Evolutionary conservation across 2,329 filamentous ascomycete species (phyloP).

Genomic region (Colletotrichum falcatum): DNA sequence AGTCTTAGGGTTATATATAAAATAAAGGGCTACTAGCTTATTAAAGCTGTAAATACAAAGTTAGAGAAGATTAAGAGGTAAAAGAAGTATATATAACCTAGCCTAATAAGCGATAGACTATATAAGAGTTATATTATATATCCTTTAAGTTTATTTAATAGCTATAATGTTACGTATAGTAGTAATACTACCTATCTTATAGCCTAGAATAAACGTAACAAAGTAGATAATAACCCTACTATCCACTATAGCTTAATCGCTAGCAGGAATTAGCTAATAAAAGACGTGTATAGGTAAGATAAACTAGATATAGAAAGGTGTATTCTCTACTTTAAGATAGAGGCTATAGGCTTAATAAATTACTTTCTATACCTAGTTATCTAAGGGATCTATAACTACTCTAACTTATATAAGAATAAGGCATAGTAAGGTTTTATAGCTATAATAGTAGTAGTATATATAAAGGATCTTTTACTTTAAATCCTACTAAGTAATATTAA

Average conservation of each 20-base stretch:
- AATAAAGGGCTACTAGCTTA: constrained; percentile 1
- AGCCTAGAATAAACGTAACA: not conserved
- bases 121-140: not conserved
- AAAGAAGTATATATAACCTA: not conserved
- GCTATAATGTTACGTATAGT: not conserved
- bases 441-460: constrained; percentile 45
- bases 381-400: constrained; percentile 50
- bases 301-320: constrained; percentile 51
- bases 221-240: constrained; percentile 35
- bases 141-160: not conserved
- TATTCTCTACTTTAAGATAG: constrained; percentile 44
- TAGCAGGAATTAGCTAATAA: constrained; percentile 49
- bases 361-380: constrained; percentile 42
- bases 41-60: not conserved
- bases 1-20: not conserved
- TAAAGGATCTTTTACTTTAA: constrained; percentile 43
- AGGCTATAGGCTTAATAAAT: not conserved
- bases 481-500: constrained; percentile 37
- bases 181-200: not conserved
- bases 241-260: constrained; percentile 52
- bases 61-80: not conserved
- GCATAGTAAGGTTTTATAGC: constrained; percentile 46
- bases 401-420: constrained; percentile 46
- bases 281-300: constrained; percentile 46
- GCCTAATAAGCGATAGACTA: not conserved